Evolutionary conservation across 2,329 filamentous ascomycete species (phyloP), one percentile per base, ranked within the genome.

Genomic region (Lachnellula arida): DNA sequence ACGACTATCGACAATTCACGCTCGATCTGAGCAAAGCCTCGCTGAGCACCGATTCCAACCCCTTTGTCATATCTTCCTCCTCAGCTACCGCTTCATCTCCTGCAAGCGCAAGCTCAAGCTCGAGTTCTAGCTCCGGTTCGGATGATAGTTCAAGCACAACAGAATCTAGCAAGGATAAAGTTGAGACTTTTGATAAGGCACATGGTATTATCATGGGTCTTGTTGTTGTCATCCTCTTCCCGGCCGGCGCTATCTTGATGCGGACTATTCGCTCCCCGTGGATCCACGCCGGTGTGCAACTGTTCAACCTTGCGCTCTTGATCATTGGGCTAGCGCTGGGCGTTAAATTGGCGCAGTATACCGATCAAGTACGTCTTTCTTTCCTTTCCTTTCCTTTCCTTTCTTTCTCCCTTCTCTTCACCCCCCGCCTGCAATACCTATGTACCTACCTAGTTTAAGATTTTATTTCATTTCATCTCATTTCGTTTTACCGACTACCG

Each of bases 181-280:
- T 61, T 2, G 4, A 25, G 12, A 50, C 61, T 7, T 67, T 61
- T 12, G 37, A 65, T 3, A 68, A 61, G 46, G 73, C 77, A 0
- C 83, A 86, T 59, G 84, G 82, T 49, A 74, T 84, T 61, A 71
- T 87, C 64, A 84, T 87, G 82, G 76, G 78, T 25, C 65, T 86
- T 46, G 78, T 80, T 17, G 83, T 86, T 60, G 75, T 81, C 3
- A 64, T 81, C 12, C 70, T 84, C 22, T 86, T 84, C 60, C 85
- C 85, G 0, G 61, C 85, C 2, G 85, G 83, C 5, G 76, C 84
- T 8, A 71, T 82, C 3, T 67, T 85, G 42, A 85, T 87, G 78
- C 81, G 83, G 2, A 59, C 86, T 3, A 59, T 84, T 6, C 78
- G 80, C 46, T 80, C 75, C 47, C 58, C 68, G 3, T 68, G 65